Evolutionary conservation across 768 basidiomycete species (phyloP).

Genomic region (Floccularia luteovirens): DNA sequence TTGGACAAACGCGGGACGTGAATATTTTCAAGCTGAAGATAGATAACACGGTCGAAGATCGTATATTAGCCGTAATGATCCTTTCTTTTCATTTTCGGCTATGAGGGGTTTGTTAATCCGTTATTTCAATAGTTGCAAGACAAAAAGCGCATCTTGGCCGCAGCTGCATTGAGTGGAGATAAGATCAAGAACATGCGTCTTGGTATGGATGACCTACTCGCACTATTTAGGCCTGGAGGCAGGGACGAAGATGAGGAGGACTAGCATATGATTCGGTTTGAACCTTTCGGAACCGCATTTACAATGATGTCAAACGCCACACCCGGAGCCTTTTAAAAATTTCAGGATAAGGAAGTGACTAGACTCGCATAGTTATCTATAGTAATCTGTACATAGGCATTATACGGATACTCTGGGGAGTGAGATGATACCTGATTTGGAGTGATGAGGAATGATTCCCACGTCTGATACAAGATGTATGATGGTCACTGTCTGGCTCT

Average conservation of each 20-base stretch:
- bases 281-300: too few species aligned
- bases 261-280: slow-evolving; percentile 1
- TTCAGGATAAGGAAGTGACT: too few species aligned
- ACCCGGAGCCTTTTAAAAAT: too few species aligned
- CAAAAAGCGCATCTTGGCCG: slow-evolving; percentile 80
- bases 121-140: slow-evolving; percentile 84
- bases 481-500: background rate
- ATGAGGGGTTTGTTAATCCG: background rate
- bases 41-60: slow-evolving; percentile 79
- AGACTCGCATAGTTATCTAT: too few species aligned
- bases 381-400: too few species aligned
- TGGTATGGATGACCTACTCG: slow-evolving; percentile 79
- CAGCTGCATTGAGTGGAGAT: slow-evolving; percentile 82
- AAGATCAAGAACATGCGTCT: slow-evolving; percentile 82
- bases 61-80: slow-evolving; percentile 59
- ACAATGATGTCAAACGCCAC: too few species aligned
- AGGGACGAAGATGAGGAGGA: slow-evolving; percentile 54
- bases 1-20: slow-evolving; percentile 83
- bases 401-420: too few species aligned
- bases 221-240: slow-evolving; percentile 58
- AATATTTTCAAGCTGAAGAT: slow-evolving; percentile 88
- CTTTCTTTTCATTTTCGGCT: background rate
- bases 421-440: too few species aligned
- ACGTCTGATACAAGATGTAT: background rate
- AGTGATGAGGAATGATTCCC: too few species aligned